phyloP scores from a whole-genome alignment of 176 grass and related monocot species.

The Avena sativa region DNA sequence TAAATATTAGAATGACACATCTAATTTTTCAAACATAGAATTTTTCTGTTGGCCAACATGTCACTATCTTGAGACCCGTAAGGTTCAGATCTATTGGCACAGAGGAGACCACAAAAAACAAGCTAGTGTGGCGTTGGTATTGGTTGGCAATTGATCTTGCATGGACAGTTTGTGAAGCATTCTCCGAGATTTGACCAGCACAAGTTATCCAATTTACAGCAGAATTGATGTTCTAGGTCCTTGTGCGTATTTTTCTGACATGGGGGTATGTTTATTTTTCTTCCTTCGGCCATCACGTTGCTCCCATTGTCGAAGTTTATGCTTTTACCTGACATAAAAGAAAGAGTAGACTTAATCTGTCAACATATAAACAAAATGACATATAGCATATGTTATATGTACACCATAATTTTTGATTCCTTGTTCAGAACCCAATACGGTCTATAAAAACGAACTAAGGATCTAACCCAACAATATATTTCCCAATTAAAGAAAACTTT shows the following conservation, averaged over 20 bases:
- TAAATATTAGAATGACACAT: neutral
- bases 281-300: neutral
- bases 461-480: neutral
- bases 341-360: neutral
- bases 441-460: neutral
- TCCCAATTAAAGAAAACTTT: neutral
- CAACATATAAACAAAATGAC: neutral
- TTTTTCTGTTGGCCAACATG: neutral
- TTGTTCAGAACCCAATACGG: neutral
- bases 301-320: neutral
- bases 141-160: conserved; percentile 4
- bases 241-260: neutral
- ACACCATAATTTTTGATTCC: neutral
- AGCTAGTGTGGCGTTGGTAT: neutral
- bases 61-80: neutral
- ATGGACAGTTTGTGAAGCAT: conserved; percentile 15
- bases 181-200: neutral
- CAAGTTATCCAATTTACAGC: neutral
- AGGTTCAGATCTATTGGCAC: neutral
- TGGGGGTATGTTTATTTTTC: neutral
- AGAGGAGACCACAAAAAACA: neutral
- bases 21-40: neutral
- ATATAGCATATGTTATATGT: neutral
- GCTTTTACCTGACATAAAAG: neutral
- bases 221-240: neutral